A percentile compares a stretch with the other conserved stretches of the same genome.
Conservation (phyloP, 2,329 filamentous ascomycete genomes). For the Biscogniauxia mediterranea region DNA sequence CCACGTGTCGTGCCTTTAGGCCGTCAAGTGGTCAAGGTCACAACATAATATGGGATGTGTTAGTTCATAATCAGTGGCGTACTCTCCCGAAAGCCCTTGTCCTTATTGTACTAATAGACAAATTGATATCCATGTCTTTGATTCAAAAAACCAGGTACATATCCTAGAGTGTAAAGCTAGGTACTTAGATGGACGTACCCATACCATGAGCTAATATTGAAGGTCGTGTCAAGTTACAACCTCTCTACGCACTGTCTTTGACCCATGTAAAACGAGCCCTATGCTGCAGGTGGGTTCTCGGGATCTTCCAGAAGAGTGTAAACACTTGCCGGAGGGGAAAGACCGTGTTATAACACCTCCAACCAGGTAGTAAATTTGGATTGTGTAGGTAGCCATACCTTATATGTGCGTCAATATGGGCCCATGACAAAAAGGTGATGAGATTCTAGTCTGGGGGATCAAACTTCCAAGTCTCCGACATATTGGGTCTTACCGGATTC, state of each 20-base stretch:
- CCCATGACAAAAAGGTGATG: background rate
- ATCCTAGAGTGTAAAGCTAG: no score
- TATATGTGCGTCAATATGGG: background rate
- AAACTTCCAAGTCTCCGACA: background rate
- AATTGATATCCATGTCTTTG: background rate
- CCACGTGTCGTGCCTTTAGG: background rate
- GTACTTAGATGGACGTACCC: no score
- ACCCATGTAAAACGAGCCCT: background rate
- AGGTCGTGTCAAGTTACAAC: background rate
- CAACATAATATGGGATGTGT: background rate
- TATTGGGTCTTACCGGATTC: background rate
- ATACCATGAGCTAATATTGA: background rate
- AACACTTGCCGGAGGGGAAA: background rate
- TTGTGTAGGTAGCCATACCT: background rate
- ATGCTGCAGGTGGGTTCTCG: no score
- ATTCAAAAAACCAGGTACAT: no score
- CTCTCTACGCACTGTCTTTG: background rate
- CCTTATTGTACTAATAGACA: background rate
- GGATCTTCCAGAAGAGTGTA: background rate
- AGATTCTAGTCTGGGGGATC: background rate
- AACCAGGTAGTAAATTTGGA: background rate
- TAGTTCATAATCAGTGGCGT: background rate
- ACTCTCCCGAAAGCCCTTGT: background rate
- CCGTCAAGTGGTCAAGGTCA: background rate
- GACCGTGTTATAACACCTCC: background rate